These are phyloP conservation scores for Gryganskiella cystojenkinii DNA, from an alignment of 192 early-diverging fungal species.

Conservation along the genomic window DNA sequence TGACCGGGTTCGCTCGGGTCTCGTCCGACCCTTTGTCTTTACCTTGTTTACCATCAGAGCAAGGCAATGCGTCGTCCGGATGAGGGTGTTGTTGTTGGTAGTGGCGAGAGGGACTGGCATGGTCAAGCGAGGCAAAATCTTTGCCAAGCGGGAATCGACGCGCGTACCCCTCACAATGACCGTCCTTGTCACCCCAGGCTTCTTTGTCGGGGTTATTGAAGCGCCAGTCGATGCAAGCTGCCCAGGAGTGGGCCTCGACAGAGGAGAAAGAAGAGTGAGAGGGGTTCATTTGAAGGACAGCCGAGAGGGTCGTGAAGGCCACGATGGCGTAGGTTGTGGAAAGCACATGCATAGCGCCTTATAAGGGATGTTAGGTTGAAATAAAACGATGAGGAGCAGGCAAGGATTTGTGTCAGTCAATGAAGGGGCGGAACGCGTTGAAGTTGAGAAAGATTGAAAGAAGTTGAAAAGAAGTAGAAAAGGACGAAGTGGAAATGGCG, in stretches of 20 bases:
- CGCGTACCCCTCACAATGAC: slow-evolving; percentile 12
- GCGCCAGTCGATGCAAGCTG: slow-evolving; percentile 23
- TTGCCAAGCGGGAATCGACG: slow-evolving; percentile 17
- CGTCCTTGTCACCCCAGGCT: slow-evolving; percentile 12
- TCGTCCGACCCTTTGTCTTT: slow-evolving; percentile 18
- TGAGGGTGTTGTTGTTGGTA: slow-evolving; percentile 26
- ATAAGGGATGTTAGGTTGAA: not conserved
- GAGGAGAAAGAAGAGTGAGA: not conserved
- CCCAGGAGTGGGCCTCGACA: slow-evolving; percentile 37
- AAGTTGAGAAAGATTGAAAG: not conserved
- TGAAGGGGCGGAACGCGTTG: not conserved
- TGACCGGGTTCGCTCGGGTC: slow-evolving; percentile 5
- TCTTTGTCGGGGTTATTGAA: slow-evolving; percentile 1
- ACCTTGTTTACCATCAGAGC: slow-evolving; percentile 18
- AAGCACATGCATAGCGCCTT: slow-evolving; percentile 14
- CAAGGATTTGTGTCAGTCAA: not conserved
- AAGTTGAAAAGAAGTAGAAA: not conserved
- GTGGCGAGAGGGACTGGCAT: slow-evolving; percentile 19
- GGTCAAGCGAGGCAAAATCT: slow-evolving; percentile 19
- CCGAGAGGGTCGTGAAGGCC: slow-evolving; percentile 2
- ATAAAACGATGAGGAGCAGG: not conserved
- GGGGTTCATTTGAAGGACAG: not conserved
- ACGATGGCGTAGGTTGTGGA: slow-evolving; percentile 3
- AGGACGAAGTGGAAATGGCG: not conserved
- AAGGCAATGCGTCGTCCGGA: slow-evolving; percentile 3